These are phyloP conservation scores for Tylopilus vinaceipallidus DNA, from an alignment of 768 basidiomycete species.

Conservation along the genomic window DNA sequence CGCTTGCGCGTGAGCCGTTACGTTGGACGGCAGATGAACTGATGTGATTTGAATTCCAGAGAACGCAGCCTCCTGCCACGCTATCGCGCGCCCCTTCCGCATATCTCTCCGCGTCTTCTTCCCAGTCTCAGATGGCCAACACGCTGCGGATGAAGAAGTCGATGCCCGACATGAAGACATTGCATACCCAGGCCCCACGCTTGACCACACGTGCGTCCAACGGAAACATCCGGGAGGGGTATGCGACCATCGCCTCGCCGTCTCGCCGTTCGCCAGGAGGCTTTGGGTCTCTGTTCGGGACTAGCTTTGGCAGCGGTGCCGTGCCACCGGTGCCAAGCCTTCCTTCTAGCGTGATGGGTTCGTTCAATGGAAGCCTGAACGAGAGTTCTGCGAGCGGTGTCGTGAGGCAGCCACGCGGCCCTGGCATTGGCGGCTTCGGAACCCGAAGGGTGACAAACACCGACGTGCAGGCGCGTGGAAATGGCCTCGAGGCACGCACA, in stretches of 20 bases:
- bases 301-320: conserved; percentile 34
- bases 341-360: conserved; percentile 51
- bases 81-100: conserved; percentile 81
- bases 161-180: conserved; percentile 95
- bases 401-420: conserved; percentile 83
- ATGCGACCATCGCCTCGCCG: conserved; percentile 83
- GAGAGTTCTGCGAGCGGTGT: conserved; percentile 48
- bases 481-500: conserved; percentile 76
- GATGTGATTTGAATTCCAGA: conserved; percentile 23
- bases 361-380: conserved; percentile 43
- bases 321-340: conserved; percentile 81
- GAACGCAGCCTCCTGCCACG: conserved; percentile 53
- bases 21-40: too few relatives aligned
- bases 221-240: conserved; percentile 83
- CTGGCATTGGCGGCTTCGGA: conserved; percentile 73
- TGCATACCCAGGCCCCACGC: conserved; percentile 77
- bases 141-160: conserved; percentile 92
- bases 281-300: conserved; percentile 70
- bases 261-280: conserved; percentile 72
- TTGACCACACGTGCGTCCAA: conserved; percentile 80
- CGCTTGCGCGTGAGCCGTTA: conserved; percentile 5
- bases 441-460: conserved; percentile 43
- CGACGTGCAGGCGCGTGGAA: conserved; percentile 50
- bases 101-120: conserved; percentile 60
- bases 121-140: conserved; percentile 41